Conservation (phyloP, 768 basidiomycete genomes). For the Collybiopsis luxurians region DNA sequence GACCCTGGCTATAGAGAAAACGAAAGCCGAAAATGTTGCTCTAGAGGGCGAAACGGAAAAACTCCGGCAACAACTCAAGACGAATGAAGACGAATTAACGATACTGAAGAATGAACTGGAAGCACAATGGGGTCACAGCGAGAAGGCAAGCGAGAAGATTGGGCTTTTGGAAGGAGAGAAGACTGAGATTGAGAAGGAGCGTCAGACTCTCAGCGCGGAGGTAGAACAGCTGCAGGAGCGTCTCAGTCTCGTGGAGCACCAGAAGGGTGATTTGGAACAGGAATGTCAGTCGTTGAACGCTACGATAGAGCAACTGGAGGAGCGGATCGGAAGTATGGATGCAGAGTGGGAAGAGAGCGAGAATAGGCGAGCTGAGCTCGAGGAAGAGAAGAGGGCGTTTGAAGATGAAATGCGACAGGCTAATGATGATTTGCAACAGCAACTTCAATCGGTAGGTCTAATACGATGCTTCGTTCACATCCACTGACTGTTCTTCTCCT, state of each 20-base stretch:
- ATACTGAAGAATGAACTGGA: conserved; percentile 64
- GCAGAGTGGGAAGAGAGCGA: conserved; percentile 55
- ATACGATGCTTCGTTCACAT: neutral
- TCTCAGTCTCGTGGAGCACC: neutral
- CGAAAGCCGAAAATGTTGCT: conserved; percentile 41
- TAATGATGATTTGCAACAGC: conserved; percentile 55
- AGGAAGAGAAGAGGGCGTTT: conserved; percentile 43
- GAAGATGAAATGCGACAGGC: conserved; percentile 39
- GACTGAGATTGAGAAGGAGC: conserved; percentile 34
- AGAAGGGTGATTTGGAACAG: neutral
- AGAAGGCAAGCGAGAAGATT: conserved; percentile 49
- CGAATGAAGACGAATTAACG: conserved; percentile 41
- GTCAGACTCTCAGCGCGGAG: neutral
- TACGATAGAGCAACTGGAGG: conserved; percentile 41
- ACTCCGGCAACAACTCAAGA: conserved; percentile 35
- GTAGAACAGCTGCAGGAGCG: conserved; percentile 7
- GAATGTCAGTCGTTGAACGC: conserved; percentile 31
- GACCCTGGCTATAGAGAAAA: conserved; percentile 34
- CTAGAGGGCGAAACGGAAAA: conserved; percentile 44
- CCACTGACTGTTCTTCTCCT: neutral
- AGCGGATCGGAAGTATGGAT: conserved; percentile 45
- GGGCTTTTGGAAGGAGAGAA: conserved; percentile 35
- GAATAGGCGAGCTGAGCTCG: conserved; percentile 52
- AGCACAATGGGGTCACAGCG: conserved; percentile 68
- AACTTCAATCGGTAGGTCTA: conserved; percentile 48